These are phyloP conservation scores for Pyrrhoderma noxium DNA, from an alignment of 1,284 basidiomycete species.

Conservation along the genomic window DNA sequence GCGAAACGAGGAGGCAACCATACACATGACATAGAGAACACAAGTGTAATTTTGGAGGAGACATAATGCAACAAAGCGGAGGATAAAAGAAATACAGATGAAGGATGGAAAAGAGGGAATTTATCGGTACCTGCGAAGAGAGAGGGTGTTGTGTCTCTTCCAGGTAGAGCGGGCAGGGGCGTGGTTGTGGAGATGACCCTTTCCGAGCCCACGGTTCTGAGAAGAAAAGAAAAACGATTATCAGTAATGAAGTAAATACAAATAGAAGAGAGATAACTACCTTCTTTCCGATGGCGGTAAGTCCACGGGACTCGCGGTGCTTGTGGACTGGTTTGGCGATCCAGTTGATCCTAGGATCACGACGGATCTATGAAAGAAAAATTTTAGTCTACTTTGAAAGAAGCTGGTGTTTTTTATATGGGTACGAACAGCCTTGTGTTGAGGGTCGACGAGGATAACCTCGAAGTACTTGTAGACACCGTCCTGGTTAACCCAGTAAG, in stretches of 20 bases:
- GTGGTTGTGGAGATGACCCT: conserved; percentile 95
- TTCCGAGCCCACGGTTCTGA: conserved; percentile 89
- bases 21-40: conserved; percentile 8
- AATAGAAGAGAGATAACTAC: conserved; percentile 32
- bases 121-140: conserved; percentile 96
- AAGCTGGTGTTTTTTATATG: background rate
- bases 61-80: background rate
- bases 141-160: conserved; percentile 98
- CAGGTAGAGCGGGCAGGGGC: conserved; percentile 86
- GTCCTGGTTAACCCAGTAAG: conserved; percentile 99
- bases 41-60: conserved; percentile 12
- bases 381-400: conserved; percentile 8
- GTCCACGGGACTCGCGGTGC: conserved; percentile 94
- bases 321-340: conserved; percentile 98
- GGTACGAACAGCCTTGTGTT: conserved; percentile 78
- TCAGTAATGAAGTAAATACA: conserved; percentile 6
- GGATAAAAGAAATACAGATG: conserved; percentile 21
- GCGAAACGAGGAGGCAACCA: conserved; percentile 3
- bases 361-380: conserved; percentile 59
- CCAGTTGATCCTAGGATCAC: conserved; percentile 98
- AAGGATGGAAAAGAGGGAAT: conserved; percentile 22
- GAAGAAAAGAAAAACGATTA: too few species aligned
- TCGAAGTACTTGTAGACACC: conserved; percentile 99
- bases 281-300: conserved; percentile 95
- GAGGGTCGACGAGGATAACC: conserved; percentile 96